phyloP scores from a whole-genome alignment of 176 grass and related monocot species.

The Pharus latifolius region DNA sequence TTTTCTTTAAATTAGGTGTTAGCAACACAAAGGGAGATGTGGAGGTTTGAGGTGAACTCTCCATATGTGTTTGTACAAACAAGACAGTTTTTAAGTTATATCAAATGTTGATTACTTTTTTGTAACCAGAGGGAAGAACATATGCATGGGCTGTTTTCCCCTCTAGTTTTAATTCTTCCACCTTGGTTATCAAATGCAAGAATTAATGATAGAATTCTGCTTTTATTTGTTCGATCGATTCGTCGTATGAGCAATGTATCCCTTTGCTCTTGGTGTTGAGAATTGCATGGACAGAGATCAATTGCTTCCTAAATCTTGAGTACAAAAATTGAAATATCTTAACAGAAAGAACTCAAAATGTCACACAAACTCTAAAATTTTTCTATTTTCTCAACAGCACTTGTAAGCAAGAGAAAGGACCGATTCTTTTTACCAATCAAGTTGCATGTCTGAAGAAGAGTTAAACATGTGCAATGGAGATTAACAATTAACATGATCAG shows the following conservation, averaged over 20 bases:
- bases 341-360: too few relatives aligned
- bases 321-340: too few relatives aligned
- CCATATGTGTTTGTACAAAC: constrained; percentile 56
- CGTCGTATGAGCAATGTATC: too few relatives aligned
- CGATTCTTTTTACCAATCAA: neutral
- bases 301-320: too few relatives aligned
- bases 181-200: constrained; percentile 15
- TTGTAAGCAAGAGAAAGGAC: neutral
- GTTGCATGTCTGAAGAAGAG: neutral
- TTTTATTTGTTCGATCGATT: too few relatives aligned
- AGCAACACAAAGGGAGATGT: constrained; percentile 24
- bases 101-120: constrained; percentile 6
- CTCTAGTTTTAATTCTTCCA: neutral
- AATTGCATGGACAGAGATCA: too few relatives aligned
- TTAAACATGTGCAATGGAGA: constrained; percentile 3
- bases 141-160: neutral
- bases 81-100: constrained; percentile 20
- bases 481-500: neutral
- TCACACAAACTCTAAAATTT: too few relatives aligned
- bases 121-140: constrained; percentile 1
- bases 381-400: too few relatives aligned
- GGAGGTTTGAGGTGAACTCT: constrained; percentile 40
- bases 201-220: neutral
- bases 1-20: neutral
- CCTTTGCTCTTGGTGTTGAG: too few relatives aligned